Percentiles rank a stretch among this genome's conserved stretches.
Conservation (phyloP, 1,284 basidiomycete species). For the Pholiota adiposa region DNA sequence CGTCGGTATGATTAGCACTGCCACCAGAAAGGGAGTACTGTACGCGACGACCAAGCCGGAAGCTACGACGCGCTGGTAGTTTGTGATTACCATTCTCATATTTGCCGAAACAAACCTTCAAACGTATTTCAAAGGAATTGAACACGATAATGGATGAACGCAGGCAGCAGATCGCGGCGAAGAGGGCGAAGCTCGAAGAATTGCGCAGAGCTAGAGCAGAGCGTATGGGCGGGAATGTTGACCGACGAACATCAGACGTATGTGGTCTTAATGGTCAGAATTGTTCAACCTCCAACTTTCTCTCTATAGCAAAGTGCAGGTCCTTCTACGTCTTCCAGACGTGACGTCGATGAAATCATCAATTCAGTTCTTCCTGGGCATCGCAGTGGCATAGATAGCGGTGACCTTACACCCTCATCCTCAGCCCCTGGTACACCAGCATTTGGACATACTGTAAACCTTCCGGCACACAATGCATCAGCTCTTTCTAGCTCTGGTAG, state of each 20-base stretch:
- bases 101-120: not conserved
- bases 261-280: conserved; percentile 17
- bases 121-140: not conserved
- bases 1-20: conserved; percentile 5
- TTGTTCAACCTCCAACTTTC: too few species aligned
- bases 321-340: conserved; percentile 41
- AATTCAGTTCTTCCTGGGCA: conserved; percentile 55
- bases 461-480: conserved; percentile 47
- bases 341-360: conserved; percentile 74
- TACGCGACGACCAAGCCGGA: not conserved
- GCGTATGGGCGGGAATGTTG: conserved; percentile 63
- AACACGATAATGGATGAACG: conserved; percentile 49
- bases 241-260: conserved; percentile 55
- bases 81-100: not conserved
- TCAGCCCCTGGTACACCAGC: conserved; percentile 77
- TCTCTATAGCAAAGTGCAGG: conserved; percentile 24
- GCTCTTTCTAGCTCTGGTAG: conserved; percentile 58
- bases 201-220: conserved; percentile 75
- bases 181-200: conserved; percentile 87
- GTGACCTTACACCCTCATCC: conserved; percentile 64
- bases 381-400: conserved; percentile 46
- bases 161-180: conserved; percentile 87
- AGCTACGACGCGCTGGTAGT: conserved; percentile 7
- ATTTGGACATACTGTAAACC: conserved; percentile 39
- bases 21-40: not conserved